Evolutionary conservation across 441 rosid species (phyloP).

Genomic region (Bocquillonia castaneifolia): DNA sequence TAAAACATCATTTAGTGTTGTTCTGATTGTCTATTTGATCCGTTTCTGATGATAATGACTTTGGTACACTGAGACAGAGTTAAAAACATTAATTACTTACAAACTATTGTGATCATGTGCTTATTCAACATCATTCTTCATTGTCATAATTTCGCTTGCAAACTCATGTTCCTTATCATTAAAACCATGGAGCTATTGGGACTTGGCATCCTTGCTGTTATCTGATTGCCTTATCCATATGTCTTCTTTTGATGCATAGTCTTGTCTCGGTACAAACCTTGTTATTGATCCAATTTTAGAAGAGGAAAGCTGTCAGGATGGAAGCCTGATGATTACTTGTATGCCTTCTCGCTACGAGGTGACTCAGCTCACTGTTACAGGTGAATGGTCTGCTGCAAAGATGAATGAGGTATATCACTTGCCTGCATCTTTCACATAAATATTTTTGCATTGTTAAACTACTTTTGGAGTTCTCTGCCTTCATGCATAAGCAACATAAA

Average conservation of each 20-base stretch:
- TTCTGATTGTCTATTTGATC: neutral
- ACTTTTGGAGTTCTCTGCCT: neutral
- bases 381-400: constrained; percentile 70
- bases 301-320: constrained; percentile 79
- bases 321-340: constrained; percentile 60
- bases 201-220: neutral
- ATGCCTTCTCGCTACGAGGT: constrained; percentile 79
- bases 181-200: neutral
- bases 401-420: constrained; percentile 51
- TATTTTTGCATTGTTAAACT: neutral
- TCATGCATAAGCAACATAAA: neutral
- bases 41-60: neutral
- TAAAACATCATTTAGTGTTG: neutral
- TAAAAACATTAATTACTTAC: neutral
- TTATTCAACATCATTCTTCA: neutral
- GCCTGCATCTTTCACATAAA: neutral
- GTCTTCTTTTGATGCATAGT: constrained; percentile 32
- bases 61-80: neutral
- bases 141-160: neutral
- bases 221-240: neutral
- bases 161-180: neutral
- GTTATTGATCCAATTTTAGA: constrained; percentile 65
- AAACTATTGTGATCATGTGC: neutral
- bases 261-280: constrained; percentile 60
- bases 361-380: constrained; percentile 66